Base-by-base conservation (phyloP, 768 basidiomycete genomes). In the Clavulina sp. region DNA sequence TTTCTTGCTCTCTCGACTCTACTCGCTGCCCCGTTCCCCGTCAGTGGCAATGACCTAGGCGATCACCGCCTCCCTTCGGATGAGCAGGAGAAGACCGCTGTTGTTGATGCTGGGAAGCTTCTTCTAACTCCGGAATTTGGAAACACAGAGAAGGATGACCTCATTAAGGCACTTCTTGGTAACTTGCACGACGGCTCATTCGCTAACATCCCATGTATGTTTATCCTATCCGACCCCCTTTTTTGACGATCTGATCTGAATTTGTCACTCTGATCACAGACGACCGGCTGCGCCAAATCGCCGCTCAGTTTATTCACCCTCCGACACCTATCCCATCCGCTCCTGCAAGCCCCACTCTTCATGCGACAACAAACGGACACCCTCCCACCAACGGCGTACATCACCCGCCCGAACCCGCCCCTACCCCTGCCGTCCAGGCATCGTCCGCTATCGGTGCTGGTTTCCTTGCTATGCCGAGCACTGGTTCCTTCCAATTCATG, bases 401-500 rank as follows among this genome's bases (percentile, higher is more conserved):
- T n/a, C n/a, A n/a, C n/a, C n/a, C n/a, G n/a, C n/a, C 24, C 9
- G 43, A 46, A 46, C 13, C 13, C 26, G 43, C 9, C 13, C 24
- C 16, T 24, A 46, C 26, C 43, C 13, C 43, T 24, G 26, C 26
- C 9, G 43, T 26, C 16, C 43, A 46, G 26, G 13, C 13, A 46
- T 24, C 24, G 13, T 16, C 26, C 4, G 50, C 7, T 9, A 4
- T 41, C 52, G 40, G 29, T 5, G 40, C 21, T 7, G 46, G 44
- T n/a, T 43, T 52, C 29, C 43, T 51, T n/a, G 23, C 54, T 16
- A 28, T 41, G 16, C 53, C 65, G 4, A 68, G 71, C 51, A 49
- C 49, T 16, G 44, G 57, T 18, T 74, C 77, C 64, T 80, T 85
- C 71, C 76, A 74, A 59, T 88, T 87, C 64, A 81, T 88, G 68